These are phyloP conservation scores for Macrophomina pseudophaseolina DNA, from an alignment of 2,329 filamentous ascomycete genomes.

Conservation along the genomic window DNA sequence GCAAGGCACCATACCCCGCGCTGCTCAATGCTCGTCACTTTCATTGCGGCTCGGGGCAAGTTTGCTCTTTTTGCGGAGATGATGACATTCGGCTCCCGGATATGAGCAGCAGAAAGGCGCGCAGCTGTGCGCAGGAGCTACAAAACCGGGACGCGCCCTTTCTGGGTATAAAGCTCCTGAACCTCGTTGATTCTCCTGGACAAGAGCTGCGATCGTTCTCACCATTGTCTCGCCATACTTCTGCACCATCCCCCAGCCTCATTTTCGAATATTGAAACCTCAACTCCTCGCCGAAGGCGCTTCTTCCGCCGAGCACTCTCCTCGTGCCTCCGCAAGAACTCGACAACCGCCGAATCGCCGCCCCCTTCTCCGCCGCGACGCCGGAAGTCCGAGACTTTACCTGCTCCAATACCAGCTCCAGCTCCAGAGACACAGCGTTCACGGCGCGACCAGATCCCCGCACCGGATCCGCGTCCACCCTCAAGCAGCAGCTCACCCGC, in stretches of 20 bases:
- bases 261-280: neutral
- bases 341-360: neutral
- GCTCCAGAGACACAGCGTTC: neutral
- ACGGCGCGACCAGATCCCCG: neutral
- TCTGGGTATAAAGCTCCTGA: conserved; percentile 4
- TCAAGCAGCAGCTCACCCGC: neutral
- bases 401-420: neutral
- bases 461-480: neutral
- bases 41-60: neutral
- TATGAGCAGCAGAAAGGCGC: neutral
- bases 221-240: neutral
- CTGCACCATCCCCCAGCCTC: neutral
- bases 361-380: neutral
- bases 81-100: neutral
- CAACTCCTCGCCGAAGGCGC: conserved; percentile 6
- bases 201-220: neutral
- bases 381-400: neutral
- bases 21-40: conserved; percentile 13
- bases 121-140: neutral
- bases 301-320: conserved; percentile 1
- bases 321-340: neutral
- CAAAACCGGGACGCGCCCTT: neutral
- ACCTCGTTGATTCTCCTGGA: neutral
- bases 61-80: conserved; percentile 7
- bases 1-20: conserved; percentile 22